A percentile compares a stretch with the other conserved stretches of the same genome.
Evolutionary conservation across 2,329 filamentous ascomycete species (phyloP).

Genomic region (Fusarium siculi): DNA sequence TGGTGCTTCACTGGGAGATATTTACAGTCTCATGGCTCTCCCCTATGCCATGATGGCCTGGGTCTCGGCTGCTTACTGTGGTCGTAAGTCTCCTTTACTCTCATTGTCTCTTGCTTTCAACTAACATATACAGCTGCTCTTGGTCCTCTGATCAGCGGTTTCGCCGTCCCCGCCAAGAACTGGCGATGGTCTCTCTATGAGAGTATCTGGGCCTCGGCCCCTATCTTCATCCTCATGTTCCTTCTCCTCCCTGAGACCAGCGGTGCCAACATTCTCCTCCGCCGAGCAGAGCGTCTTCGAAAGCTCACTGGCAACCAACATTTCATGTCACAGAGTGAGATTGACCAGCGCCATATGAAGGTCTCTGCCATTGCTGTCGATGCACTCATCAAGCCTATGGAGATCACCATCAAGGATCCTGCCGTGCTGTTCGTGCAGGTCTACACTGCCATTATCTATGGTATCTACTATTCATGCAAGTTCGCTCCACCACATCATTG

Average conservation of each 20-base stretch:
- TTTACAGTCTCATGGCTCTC: conserved; percentile 64
- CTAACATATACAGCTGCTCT: conserved; percentile 57
- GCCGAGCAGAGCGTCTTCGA: conserved; percentile 69
- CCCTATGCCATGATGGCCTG: conserved; percentile 70
- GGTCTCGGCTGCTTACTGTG: conserved; percentile 64
- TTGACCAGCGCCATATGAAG: conserved; percentile 67
- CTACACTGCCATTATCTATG: conserved; percentile 71
- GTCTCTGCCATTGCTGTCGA: conserved; percentile 60
- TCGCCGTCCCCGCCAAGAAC: conserved; percentile 64
- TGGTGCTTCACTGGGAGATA: conserved; percentile 62
- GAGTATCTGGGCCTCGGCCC: conserved; percentile 69
- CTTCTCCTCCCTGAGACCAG: conserved; percentile 73
- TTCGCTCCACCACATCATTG: background rate
- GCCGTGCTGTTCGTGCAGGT: conserved; percentile 70
- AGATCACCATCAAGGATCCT: conserved; percentile 70
- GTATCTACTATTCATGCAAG: conserved; percentile 67
- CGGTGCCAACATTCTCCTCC: conserved; percentile 67
- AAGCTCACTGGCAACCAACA: conserved; percentile 66
- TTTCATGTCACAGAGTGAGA: conserved; percentile 71
- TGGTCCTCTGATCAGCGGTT: conserved; percentile 70
- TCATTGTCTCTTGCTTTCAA: background rate
- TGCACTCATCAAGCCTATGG: conserved; percentile 69
- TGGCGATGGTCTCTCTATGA: conserved; percentile 76
- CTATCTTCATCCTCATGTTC: conserved; percentile 70
- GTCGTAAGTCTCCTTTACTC: conserved; percentile 46